Base-by-base conservation (phyloP, 148 eudicot genomes). In the Rhododendron griersonianum region DNA sequence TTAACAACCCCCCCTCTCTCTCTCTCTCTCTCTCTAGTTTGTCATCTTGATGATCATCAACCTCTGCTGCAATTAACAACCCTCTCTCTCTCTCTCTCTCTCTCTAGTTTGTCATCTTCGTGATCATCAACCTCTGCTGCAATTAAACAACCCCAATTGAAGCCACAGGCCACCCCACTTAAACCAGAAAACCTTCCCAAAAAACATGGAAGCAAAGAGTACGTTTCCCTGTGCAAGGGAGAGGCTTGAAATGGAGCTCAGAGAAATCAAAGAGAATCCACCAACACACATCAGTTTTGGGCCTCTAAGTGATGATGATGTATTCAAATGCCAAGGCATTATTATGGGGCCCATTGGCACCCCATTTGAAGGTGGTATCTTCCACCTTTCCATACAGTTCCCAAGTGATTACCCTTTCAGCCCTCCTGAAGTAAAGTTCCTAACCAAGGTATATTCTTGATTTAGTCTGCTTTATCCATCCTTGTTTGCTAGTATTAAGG, bases 261-360 rank as follows among this genome's bases (percentile, higher is more conserved):
- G 57, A 28, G 61, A 47, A 30, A 47, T 83, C 7, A 4, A 47
- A 7, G 13, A n/a, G 16, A 69, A 83, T 30, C 85, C 77, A 21
- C 59, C 85, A 45, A 83, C 78, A 25, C n/a, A 69, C 41, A 67
- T 83, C n/a, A 83, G 78, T 83, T 67, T 83, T 28, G 85, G 85
- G 10, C 85, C 61, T 69, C 16, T 28, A 48, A 55, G 21, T 18
- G 9, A 39, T 13, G 85, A 69, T 69, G 61, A 83, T 47, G 7
- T 83, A 2, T 83, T 83, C 8, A 23, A 25, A 10, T 69, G 78
- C 61, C 77, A 83, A 67, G 77, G 37, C 53, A 83, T 83, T 19
- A 65, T 83, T 50, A 63, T 65, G 53, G 84, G 77, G 23, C 57
- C 53, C n/a, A 11, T 44, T 18, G 77, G 67, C 7, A 61, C 77